Percentiles rank a stretch among this genome's conserved stretches.
Conservation (phyloP, 345 rosid species). For the Populus ilicifolia region DNA sequence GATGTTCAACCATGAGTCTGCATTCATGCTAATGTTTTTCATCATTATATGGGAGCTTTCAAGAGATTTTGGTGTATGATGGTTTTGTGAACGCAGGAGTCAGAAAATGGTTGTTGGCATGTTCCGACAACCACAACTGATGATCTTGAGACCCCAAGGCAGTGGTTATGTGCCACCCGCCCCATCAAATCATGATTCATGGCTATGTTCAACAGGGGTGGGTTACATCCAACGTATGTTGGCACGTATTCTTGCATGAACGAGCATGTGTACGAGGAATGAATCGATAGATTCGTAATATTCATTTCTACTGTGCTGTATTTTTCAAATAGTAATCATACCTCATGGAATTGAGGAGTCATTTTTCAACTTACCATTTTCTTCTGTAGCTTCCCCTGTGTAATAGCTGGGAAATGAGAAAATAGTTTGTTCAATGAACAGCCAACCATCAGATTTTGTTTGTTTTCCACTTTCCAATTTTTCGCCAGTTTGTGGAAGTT, state of each 20-base stretch:
- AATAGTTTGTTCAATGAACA: too few relatives aligned
- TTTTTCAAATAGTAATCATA: background rate
- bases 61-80: background rate
- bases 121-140: slow-evolving; percentile 60
- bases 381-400: background rate
- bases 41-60: background rate
- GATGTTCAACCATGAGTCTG: background rate
- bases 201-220: background rate
- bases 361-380: background rate
- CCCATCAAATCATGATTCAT: background rate
- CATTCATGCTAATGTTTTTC: background rate
- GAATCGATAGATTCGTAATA: background rate
- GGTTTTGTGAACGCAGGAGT: slow-evolving; percentile 52
- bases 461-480: too few relatives aligned
- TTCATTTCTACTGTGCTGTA: background rate
- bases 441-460: too few relatives aligned
- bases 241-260: background rate
- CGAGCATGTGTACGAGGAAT: background rate
- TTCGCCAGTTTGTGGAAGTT: too few relatives aligned
- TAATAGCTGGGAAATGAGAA: too few relatives aligned
- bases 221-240: background rate
- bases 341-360: background rate
- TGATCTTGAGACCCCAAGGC: slow-evolving; percentile 63
- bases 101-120: slow-evolving; percentile 87
- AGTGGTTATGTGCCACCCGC: slow-evolving; percentile 74